Evolutionary conservation across 306 rosid genomes (phyloP), one percentile per base, ranked within the genome.

Genomic region (Fragaria iinumae): DNA sequence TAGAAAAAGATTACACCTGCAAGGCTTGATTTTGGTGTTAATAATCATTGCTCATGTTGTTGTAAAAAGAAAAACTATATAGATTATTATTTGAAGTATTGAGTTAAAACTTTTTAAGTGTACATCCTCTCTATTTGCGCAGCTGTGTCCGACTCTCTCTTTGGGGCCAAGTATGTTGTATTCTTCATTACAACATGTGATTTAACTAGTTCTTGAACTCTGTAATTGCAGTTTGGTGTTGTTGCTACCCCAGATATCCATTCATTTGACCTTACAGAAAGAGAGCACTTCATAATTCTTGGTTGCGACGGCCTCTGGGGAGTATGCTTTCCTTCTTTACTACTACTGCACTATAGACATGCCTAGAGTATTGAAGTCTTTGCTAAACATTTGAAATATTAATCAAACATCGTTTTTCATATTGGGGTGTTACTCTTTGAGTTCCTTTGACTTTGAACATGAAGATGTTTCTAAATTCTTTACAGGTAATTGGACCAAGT

Each of bases 271-370:
- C 84, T 93, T 34, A 90, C 92, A 41, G 86, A 82, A 59, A 86
- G 92, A 83, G 98, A 90, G 76, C 91, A 81, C 81, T 93, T 93
- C 87, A 88, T 93, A 66, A 91, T 93, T 81, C 97, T 93, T 79
- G 98, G 98, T 70, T 93, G 97, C 50, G 97, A 93, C 78, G 96
- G 98, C 84, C 88, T 93, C 78, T 93, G 98, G 97, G 98, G 96
- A 84, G 98, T 93, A 86, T 72, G 83, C 62, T 70, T 63, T 71
- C 45, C 21, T 25, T 74, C 65, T 11, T 2, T 36, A 66, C 72
- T 43, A 41, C 43, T 76, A 12, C 73, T 49, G 32, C 11, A 59
- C 76, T 68, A 16, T 34, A 27, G 60, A 13, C 43, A 63, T 49
- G 10, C 11, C 63, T 71, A 71, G 47, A 50, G 38, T 50, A 20